Base-by-base conservation (phyloP, 331 rosid genomes). In the Dryas integrifolia region DNA sequence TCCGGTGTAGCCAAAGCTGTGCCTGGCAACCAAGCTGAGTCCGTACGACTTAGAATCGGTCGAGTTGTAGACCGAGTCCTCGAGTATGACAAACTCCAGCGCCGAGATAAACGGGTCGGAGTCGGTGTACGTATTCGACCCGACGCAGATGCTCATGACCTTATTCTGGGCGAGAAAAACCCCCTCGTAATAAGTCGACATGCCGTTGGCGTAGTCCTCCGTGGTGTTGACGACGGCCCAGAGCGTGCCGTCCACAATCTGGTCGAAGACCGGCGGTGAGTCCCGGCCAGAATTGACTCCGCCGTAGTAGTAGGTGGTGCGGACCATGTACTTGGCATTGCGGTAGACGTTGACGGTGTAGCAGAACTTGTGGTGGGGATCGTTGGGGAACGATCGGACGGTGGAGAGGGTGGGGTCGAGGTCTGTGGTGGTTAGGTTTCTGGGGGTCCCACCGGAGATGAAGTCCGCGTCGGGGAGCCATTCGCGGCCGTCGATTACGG, bases 21-120 rank as follows among this genome's bases (percentile, higher is more conserved):
- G 66, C 72, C 98, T 85, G 0, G 90, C 83, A 65, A 90, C 76
- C 88, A 88, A 73, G 45, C 77, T 68, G 57, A 92, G 77, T 3
- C 82, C 90, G 70, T 15, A 64, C 0, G n/a, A 70, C n/a, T 48
- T 58, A 40, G 92, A 96, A 85, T 90, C 85, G 2, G 97, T 96
- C 41, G 96, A 61, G 61, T 92, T 96, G 58, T 96, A 96, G 5
- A 90, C 78, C 2, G 98, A 90, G 35, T 35, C 76, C 0, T 69
- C 83, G 62, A 92, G 79, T 11, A 85, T 70, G 64, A 92, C 76
- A 43, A 95, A 68, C 84, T 96, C 94, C 78, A 96, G 47, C 48
- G 98, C 85, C 68, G 98, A 92, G 6, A 92, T 80, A 82, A 96
- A 96, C 14, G 99, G 99, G 80, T 92, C 96, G 12, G 99, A 88